phyloP scores from a whole-genome alignment of 257 asterid species.

The Penstemon eatonii region DNA sequence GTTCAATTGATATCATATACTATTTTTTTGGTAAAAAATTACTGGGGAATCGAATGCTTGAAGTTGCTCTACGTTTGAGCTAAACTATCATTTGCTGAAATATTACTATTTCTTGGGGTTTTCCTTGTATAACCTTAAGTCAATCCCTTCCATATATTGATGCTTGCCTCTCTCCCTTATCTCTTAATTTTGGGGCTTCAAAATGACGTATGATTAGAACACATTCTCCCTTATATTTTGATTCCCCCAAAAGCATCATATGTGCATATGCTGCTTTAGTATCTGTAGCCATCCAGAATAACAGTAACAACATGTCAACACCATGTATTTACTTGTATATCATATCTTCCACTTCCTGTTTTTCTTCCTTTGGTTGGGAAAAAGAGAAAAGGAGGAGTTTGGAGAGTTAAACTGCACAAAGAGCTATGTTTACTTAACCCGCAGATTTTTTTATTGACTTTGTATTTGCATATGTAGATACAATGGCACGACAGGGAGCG shows the following conservation, averaged over 20 bases:
- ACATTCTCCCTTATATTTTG: conserved; percentile 1
- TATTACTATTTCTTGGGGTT: conserved; percentile 10
- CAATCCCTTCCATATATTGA: background rate
- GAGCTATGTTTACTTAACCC: conserved; percentile 15
- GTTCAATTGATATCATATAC: conserved; percentile 13
- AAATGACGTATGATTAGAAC: background rate
- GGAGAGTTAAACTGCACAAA: background rate
- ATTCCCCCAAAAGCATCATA: conserved; percentile 9
- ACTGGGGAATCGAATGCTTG: conserved; percentile 1
- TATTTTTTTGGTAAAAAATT: background rate
- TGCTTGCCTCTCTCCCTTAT: background rate
- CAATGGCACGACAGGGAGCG: conserved; percentile 79
- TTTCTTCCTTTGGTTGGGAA: conserved; percentile 8
- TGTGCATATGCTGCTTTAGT: conserved; percentile 3
- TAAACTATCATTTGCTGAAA: conserved; percentile 12
- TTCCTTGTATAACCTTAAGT: background rate
- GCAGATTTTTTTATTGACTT: conserved; percentile 14
- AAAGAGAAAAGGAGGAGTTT: background rate
- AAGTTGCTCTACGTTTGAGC: background rate
- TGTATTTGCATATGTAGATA: conserved; percentile 48
- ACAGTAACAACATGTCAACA: background rate
- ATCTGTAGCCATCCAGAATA: background rate
- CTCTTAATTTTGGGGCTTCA: conserved; percentile 4
- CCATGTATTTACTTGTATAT: background rate
- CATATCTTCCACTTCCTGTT: background rate